These are phyloP conservation scores for Dendrobium nobile DNA, from an alignment of 106 monocot genomes.

Conservation along the genomic window DNA sequence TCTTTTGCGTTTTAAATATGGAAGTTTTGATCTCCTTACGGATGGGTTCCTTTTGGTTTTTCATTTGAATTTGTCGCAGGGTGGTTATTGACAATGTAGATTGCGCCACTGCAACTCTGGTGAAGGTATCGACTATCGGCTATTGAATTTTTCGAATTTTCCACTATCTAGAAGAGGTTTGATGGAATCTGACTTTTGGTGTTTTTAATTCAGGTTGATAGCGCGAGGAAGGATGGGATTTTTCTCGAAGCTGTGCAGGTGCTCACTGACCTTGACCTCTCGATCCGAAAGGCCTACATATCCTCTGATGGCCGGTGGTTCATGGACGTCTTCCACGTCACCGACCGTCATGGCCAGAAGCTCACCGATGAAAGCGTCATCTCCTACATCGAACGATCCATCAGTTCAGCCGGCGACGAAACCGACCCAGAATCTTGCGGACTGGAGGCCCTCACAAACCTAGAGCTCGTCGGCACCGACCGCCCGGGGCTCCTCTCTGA, in stretches of 20 bases:
- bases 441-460: conserved; percentile 13
- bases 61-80: conserved; percentile 19
- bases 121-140: conserved; percentile 28
- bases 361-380: conserved; percentile 37
- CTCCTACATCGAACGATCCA: conserved; percentile 35
- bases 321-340: conserved; percentile 82
- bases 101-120: conserved; percentile 39
- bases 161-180: background rate
- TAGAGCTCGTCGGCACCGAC: conserved; percentile 53
- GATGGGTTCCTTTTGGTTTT: background rate
- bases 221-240: conserved; percentile 48
- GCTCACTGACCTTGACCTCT: conserved; percentile 58
- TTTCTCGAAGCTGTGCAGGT: conserved; percentile 57
- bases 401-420: background rate
- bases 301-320: conserved; percentile 78
- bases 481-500: conserved; percentile 62
- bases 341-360: conserved; percentile 43
- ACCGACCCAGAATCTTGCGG: background rate
- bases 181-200: background rate
- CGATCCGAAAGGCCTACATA: conserved; percentile 62
- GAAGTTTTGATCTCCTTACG: background rate
- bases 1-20: background rate
- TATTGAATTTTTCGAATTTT: background rate
- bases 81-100: conserved; percentile 65
- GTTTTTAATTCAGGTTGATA: conserved; percentile 29